These are phyloP conservation scores for Moesziomyces aphidis DNA, from an alignment of 1,284 basidiomycete species.

Conservation along the genomic window DNA sequence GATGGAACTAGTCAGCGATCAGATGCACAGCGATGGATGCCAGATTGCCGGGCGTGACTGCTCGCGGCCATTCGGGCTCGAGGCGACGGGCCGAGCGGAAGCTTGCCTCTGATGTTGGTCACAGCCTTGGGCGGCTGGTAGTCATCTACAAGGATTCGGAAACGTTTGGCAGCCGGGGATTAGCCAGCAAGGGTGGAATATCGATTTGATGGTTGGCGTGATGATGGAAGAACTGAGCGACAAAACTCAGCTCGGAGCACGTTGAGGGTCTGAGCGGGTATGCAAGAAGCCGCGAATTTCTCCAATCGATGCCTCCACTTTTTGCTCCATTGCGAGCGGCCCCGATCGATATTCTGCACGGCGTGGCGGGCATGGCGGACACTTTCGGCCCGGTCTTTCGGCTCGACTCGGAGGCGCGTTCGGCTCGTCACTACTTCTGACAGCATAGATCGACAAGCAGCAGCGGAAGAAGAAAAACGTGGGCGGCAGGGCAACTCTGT, in stretches of 20 bases:
- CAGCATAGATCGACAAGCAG: neutral
- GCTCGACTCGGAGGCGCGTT: neutral
- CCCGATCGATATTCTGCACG: no score
- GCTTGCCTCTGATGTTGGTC: neutral
- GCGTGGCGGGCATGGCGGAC: no score
- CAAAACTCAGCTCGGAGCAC: no score
- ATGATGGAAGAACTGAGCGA: no score
- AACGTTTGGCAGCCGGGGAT: neutral
- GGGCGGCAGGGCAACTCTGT: neutral
- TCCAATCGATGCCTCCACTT: no score
- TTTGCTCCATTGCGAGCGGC: no score
- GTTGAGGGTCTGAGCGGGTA: no score
- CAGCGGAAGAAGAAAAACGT: neutral
- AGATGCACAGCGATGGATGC: neutral
- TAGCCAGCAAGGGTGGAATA: no score
- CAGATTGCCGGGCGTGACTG: neutral
- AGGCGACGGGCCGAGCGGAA: neutral
- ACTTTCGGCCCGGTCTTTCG: neutral
- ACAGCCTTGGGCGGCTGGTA: neutral
- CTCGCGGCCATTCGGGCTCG: neutral
- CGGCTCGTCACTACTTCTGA: neutral
- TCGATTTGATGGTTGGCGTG: no score
- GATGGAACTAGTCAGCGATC: neutral
- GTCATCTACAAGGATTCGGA: neutral
- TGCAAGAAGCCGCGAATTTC: no score